phyloP scores from a whole-genome alignment of 805 yeast genomes.

The Pichia membranifaciens region DNA sequence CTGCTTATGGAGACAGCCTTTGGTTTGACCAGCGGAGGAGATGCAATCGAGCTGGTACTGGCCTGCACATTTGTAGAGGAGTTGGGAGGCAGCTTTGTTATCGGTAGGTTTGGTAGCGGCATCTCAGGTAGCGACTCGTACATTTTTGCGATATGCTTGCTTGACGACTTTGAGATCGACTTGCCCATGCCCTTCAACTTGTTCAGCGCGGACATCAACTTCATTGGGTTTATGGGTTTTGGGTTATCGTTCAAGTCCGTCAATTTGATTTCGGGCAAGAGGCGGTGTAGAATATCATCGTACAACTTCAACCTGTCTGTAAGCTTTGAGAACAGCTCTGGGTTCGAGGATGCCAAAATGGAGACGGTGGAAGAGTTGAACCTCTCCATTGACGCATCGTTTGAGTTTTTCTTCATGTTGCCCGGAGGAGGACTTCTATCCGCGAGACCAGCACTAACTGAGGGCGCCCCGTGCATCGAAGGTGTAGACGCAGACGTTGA shows the following conservation, averaged over 20 bases:
- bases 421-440: neutral
- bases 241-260: conserved; percentile 30
- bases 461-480: neutral
- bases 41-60: no score
- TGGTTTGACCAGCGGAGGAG: no score
- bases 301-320: conserved; percentile 28
- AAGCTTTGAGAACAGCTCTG: conserved; percentile 27
- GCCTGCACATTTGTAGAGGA: neutral
- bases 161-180: conserved; percentile 16
- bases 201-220: conserved; percentile 27
- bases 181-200: conserved; percentile 22
- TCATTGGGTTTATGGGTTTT: conserved; percentile 30
- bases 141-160: conserved; percentile 22
- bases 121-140: conserved; percentile 28
- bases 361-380: conserved; percentile 9
- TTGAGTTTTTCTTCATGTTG: neutral
- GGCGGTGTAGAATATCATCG: conserved; percentile 29
- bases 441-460: neutral
- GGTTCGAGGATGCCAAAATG: conserved; percentile 13
- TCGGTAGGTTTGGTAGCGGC: conserved; percentile 27
- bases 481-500: neutral
- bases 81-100: conserved; percentile 17
- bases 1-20: no score
- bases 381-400: conserved; percentile 1
- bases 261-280: conserved; percentile 29